Evolutionary conservation across 768 basidiomycete genomes (phyloP), one percentile per base, ranked within the genome.

Genomic region (Pholiota molesta): DNA sequence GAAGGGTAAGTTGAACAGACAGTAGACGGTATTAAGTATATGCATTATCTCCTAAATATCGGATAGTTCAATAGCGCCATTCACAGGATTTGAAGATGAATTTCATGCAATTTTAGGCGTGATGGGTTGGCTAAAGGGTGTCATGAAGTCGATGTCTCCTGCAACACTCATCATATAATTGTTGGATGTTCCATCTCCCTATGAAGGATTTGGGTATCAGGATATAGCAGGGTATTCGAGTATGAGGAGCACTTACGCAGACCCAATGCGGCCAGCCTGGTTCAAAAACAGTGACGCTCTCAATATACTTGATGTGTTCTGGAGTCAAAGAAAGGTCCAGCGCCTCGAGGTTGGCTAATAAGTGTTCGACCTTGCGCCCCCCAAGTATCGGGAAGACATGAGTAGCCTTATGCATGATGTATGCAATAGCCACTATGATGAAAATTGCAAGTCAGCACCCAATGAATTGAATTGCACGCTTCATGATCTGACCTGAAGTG

Each of bases 341-440:
- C 3, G 83, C 82, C 61, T 83, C 77, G 26, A 85, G 59, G 63
- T 85, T 86, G 37, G 76, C 78, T 42, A 70, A 53, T 26, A 86
- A 69, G 19, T 85, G 81, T 68, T 82, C 81, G 26, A 82, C 72
- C 62, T 84, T 86, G 47, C 81, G 75, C 2, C 45, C 45, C 1
- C 45, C 45, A 9, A 47, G 5, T 17, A 47, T 21, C 5, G 45
- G 45, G 45, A 47, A 47, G 10, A 47, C 45, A n/a, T 21, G 13
- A 10, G 45, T 6, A 9, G 45, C 11, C 21, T 47, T 47, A 3
- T 47, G 45, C 21, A 47, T 17, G 19, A 47, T 8, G 45, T 47
- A 47, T 19, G 45, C 45, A 11, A 47, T 47, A 2, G 45, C 45
- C 45, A 47, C 45, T n/a, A 35, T 13, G 2, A 35, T 35, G 9